These are phyloP conservation scores for Pseudohalonectria lignicola DNA, from an alignment of 2,329 filamentous ascomycete species.

Conservation along the genomic window DNA sequence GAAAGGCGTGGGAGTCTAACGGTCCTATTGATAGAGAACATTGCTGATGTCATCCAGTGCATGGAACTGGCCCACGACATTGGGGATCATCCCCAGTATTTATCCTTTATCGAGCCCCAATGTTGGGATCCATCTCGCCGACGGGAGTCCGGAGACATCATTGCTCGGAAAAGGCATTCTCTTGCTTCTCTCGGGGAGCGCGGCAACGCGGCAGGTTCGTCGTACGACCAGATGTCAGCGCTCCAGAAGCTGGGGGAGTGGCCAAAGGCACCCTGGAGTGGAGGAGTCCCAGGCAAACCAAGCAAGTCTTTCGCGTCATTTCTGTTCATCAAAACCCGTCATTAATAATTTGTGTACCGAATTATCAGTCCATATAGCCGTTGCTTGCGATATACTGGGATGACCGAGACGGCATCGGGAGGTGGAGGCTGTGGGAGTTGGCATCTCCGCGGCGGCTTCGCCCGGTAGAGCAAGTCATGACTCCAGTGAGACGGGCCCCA, in stretches of 20 bases:
- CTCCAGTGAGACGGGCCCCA: not conserved
- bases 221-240: too few relatives aligned
- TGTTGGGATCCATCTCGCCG: not conserved
- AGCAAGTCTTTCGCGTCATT: too few relatives aligned
- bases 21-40: too few relatives aligned
- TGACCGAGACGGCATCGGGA: not conserved
- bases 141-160: too few relatives aligned
- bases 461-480: too few relatives aligned
- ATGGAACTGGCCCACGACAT: too few relatives aligned
- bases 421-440: not conserved
- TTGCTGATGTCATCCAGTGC: too few relatives aligned
- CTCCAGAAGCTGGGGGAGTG: not conserved
- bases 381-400: not conserved
- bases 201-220: not conserved
- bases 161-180: too few relatives aligned
- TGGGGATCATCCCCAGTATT: not conserved
- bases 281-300: too few relatives aligned
- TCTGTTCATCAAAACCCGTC: not conserved
- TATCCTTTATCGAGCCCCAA: not conserved
- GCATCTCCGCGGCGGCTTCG: conserved; percentile 2
- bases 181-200: not conserved
- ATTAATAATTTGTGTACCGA: not conserved
- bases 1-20: too few relatives aligned
- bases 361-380: not conserved
- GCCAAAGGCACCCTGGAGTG: not conserved